Base-by-base conservation (phyloP, 2,329 filamentous ascomycete species). In the Paecilomyces variotii region DNA sequence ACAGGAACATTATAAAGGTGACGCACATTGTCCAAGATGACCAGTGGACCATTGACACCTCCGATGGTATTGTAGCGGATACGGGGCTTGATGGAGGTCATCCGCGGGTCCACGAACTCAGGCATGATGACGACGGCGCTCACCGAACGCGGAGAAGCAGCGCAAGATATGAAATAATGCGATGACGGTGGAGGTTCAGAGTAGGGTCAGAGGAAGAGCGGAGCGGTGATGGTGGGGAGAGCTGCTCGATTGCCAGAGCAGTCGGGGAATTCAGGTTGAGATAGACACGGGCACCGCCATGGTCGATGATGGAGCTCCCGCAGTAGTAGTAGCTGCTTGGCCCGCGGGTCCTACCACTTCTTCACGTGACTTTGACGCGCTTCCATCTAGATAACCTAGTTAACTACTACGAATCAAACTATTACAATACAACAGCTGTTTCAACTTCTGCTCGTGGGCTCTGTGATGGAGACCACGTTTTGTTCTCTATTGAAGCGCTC, bases 11-110 rank as follows among this genome's bases (percentile, higher is more conserved):
- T 26, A 50, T 12, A 35, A 27, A 57, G 62, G 53, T 59, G 61
- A 79, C 87, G 67, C 76, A 96, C 93, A 84, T 96, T 95, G 75
- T 97, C 94, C 67, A 99, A 85, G 72, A 99, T 93, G 73, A 99
- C 94, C 77, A 99, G 85, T 70, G 94, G 94, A 60, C 94, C 94
- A 80, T 99, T 99, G 78, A 99, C 88, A 81, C 93, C 93, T 72
- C 91, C 90, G 74, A 99, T 91, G 69, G 94, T 99, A 82, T 99
- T 99, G 86, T 99, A 99, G 71, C 89, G 87, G 78, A 97, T 83
- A 74, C 87, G 81, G 67, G 87, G 87, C 73, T 86, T 83, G 74
- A 90, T 78, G 68, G 74, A 73, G 64, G 72, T 72, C 77, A 80
- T 79, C 67, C 77, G 74, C 61, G 73, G 74, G 62, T 79, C 77